These are phyloP conservation scores for Spergularia bocconei DNA, from an alignment of 148 eudicot genomes.

Conservation along the genomic window DNA sequence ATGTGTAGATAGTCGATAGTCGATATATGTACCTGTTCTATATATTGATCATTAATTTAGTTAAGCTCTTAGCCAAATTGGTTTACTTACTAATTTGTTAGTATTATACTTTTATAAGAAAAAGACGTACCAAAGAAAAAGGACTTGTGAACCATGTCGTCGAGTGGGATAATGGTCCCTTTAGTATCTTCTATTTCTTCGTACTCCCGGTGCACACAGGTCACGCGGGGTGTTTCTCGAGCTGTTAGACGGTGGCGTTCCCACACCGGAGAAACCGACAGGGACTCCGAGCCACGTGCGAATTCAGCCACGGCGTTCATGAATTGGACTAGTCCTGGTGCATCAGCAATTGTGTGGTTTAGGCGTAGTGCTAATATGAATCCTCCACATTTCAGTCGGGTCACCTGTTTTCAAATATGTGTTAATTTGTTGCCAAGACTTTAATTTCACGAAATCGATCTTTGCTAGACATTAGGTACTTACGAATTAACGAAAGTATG, in stretches of 20 bases:
- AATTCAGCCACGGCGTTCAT: conserved; percentile 39
- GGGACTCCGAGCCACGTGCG: conserved; percentile 25
- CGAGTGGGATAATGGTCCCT: conserved; percentile 26
- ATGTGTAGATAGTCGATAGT: no score
- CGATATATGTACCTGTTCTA: no score
- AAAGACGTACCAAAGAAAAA: conserved; percentile 28
- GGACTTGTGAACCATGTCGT: conserved; percentile 30
- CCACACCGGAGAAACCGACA: conserved; percentile 33
- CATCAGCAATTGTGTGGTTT: conserved; percentile 37
- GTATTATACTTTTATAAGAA: neutral
- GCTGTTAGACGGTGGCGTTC: conserved; percentile 36
- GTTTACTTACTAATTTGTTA: no score
- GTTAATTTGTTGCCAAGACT: neutral
- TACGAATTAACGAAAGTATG: no score
- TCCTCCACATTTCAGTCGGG: conserved; percentile 32
- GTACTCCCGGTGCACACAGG: conserved; percentile 32
- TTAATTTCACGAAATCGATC: no score
- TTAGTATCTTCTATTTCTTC: conserved; percentile 26
- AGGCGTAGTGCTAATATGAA: conserved; percentile 30
- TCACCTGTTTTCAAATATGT: conserved; percentile 21
- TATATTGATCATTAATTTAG: no score
- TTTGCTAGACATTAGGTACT: no score
- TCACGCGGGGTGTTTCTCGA: conserved; percentile 29
- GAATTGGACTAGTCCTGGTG: conserved; percentile 31
- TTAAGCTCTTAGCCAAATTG: no score